Evolutionary conservation across 2,329 filamentous ascomycete species (phyloP), one percentile per base, ranked within the genome.

Genomic region (Aspergillus sp.): DNA sequence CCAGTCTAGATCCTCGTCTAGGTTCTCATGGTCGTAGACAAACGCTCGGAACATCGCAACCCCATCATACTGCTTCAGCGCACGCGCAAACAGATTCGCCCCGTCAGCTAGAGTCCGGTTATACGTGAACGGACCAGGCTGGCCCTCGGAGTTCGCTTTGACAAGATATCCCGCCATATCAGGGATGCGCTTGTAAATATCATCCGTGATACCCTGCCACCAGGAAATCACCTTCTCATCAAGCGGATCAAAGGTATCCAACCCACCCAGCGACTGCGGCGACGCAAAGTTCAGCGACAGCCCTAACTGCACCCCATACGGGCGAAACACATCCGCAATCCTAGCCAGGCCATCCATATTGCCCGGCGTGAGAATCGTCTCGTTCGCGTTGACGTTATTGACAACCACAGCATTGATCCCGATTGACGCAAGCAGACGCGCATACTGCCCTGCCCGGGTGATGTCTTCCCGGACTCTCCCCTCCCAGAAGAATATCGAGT

Each of bases 351-450:
- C 87, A 11, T 83, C 79, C 53, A 90, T 78, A 62, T 89, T 89
- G 14, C 73, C 69, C 1, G 78, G 64, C 4, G 72, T 84, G 9
- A 90, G 74, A 0, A 88, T 74, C 0, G 77, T 78, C 2, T 82
- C 77, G 64, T 90, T 85, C 4, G 88, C 87, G 64, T 90, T 90
- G 66, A 90, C 88, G 57, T 90, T 90, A 74, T 90, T 90, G 65
- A 89, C 78, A 3, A 90, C 74, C 9, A 89, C 78, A 0, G 80
- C 88, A 62, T 90, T 90, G 63, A 90, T 73, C 14, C 86, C 76
- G 33, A 90, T 81, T 0, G 87, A 90, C 3, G 87, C 82, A 14
- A 90, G 74, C 3, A 90, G 77, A 1, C 87, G 86, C 1, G 84
- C 87, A 62, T 89, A 90, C 62, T 87, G 77, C 5, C 78, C 73